Conservation (phyloP, 1,139 yeast species). For the Taphrina confusa region DNA sequence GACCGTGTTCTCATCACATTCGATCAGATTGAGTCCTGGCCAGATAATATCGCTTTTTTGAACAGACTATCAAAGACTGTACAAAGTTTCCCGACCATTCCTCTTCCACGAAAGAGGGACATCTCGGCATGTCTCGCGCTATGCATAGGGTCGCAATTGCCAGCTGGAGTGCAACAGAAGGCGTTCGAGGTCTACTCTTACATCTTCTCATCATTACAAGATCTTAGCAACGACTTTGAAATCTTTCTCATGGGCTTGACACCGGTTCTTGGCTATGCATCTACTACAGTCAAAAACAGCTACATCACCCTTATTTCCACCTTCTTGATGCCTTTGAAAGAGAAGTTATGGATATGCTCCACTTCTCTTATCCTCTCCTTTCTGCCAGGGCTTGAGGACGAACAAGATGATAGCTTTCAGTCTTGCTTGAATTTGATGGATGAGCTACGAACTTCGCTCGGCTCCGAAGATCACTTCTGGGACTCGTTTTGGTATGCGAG, state of each 20-base stretch:
- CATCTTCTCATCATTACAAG: slow-evolving; percentile 60
- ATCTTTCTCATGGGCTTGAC: slow-evolving; percentile 89
- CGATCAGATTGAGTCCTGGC: slow-evolving; percentile 93
- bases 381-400: slow-evolving; percentile 89
- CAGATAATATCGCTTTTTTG: slow-evolving; percentile 91
- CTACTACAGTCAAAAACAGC: slow-evolving; percentile 68
- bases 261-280: slow-evolving; percentile 82
- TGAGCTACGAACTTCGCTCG: slow-evolving; percentile 54
- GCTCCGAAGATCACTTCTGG: slow-evolving; percentile 82
- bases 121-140: slow-evolving; percentile 51
- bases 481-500: slow-evolving; percentile 72
- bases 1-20: slow-evolving; percentile 77
- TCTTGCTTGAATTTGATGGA: slow-evolving; percentile 64
- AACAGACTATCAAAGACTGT: slow-evolving; percentile 62
- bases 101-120: slow-evolving; percentile 54
- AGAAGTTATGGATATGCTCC: slow-evolving; percentile 57
- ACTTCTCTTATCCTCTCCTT: slow-evolving; percentile 73
- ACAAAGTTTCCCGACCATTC: slow-evolving; percentile 41
- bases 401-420: slow-evolving; percentile 75
- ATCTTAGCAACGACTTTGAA: slow-evolving; percentile 56
- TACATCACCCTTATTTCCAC: slow-evolving; percentile 62
- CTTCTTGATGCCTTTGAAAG: slow-evolving; percentile 58
- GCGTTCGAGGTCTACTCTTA: slow-evolving; percentile 73
- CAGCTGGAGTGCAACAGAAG: slow-evolving; percentile 94
- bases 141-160: slow-evolving; percentile 76